phyloP scores from a whole-genome alignment of 106 monocot genomes.

The Apostasia ramifera region DNA sequence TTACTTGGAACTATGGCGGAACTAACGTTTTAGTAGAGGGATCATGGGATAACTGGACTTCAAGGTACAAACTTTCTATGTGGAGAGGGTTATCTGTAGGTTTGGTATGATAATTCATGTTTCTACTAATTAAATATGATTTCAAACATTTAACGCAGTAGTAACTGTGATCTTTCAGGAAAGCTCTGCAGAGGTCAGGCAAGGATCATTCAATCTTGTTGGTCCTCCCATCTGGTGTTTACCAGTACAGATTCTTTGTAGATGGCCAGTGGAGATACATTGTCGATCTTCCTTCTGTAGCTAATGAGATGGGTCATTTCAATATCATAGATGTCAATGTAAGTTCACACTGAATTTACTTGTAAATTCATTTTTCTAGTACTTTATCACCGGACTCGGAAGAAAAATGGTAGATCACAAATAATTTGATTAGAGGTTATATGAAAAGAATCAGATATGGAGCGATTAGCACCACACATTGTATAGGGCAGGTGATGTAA shows the following conservation, averaged over 20 bases:
- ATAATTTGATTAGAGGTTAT: too few relatives aligned
- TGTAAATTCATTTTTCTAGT: too few relatives aligned
- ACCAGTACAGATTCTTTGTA: slow-evolving; percentile 70
- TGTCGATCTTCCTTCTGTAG: slow-evolving; percentile 55
- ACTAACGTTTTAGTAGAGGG: slow-evolving; percentile 73
- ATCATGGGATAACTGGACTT: slow-evolving; percentile 93
- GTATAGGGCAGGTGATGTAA: too few relatives aligned
- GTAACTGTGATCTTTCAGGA: slow-evolving; percentile 40
- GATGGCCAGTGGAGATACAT: slow-evolving; percentile 66
- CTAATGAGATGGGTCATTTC: slow-evolving; percentile 46
- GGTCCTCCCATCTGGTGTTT: slow-evolving; percentile 73
- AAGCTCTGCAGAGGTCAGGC: slow-evolving; percentile 59
- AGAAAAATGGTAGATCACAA: too few relatives aligned
- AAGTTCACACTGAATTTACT: slow-evolving; percentile 9
- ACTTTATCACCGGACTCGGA: too few relatives aligned
- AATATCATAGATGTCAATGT: slow-evolving; percentile 73
- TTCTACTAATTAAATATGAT: not conserved
- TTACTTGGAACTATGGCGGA: slow-evolving; percentile 81
- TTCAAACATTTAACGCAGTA: not conserved
- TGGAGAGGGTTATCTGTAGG: not conserved
- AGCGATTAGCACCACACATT: too few relatives aligned
- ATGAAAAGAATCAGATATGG: too few relatives aligned
- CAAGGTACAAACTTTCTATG: slow-evolving; percentile 39
- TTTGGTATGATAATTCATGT: not conserved
- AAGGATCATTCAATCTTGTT: slow-evolving; percentile 78